Evolutionary conservation across 306 rosid species (phyloP), one percentile per base, ranked within the genome.

Genomic region (Ochetophila trinervis): DNA sequence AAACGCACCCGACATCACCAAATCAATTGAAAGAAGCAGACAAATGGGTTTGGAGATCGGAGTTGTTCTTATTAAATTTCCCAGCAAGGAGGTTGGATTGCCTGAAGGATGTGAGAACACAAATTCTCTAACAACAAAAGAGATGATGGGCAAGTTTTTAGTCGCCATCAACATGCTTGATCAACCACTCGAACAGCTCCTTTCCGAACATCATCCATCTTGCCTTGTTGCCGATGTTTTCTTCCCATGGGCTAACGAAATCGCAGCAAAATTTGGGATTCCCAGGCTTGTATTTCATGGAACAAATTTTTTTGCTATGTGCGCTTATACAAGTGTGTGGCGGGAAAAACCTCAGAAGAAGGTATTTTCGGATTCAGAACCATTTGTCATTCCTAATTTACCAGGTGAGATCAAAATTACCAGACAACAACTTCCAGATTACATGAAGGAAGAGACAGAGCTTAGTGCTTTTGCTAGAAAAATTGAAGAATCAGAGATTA

Each of bases 101-200:
- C 80, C 82, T 0, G 70, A 83, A 53, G 82, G 78, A 4, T 70
- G 63, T 24, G 86, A 84, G 78, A 64, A 57, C n/a, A 10, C 14
- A 8, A 35, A 18, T 21, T 64, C 21, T 9, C 6, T 12, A 17
- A 18, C 27, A 50, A 50, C 58, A 24, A 5, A 7, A 64, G 69
- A 50, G 45, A 30, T 32, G 44, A 5, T 5, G 1, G 42, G 16
- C 9, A 50, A 51, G 21, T 27, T 64, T 42, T 19, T 64, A 9
- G 47, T 48, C 11, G 48, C 69, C 17, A 14, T 32, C 16, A 4
- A 53, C 13, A 47, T 11, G 17, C 51, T 47, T 47, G 51, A 17
- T 12, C 51, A 13, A 11, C 51, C 13, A 47, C 51, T 47, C 17
- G 51, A 13, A 3, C 51, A 47, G 17, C 51, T 47, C 17, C 17